Percentiles rank a stretch among this genome's conserved stretches.
Conservation (phyloP, 2,329 filamentous ascomycete genomes). For the Arthroderma sp. region DNA sequence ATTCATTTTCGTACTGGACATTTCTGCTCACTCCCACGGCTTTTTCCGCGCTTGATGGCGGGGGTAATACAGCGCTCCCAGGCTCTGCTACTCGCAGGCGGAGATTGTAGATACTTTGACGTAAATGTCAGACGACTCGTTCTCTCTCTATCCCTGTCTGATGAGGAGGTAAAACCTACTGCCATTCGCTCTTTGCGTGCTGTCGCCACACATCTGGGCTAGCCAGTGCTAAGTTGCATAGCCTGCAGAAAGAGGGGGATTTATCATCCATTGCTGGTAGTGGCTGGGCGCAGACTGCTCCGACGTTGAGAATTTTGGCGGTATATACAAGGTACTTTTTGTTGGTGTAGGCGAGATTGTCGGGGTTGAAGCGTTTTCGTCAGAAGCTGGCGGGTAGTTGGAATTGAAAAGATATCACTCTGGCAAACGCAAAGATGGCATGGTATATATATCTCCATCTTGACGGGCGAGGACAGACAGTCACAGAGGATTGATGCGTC, state of each 20-base stretch:
- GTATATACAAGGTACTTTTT: not conserved
- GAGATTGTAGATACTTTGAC: not conserved
- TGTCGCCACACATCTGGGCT: not conserved
- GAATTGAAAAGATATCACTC: not conserved
- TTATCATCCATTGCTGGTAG: not conserved
- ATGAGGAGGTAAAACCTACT: not conserved
- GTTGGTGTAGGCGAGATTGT: too few relatives aligned
- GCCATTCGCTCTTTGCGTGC: not conserved
- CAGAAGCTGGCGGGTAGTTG: not conserved
- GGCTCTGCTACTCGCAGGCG: not conserved
- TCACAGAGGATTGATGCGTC: too few relatives aligned
- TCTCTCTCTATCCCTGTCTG: not conserved
- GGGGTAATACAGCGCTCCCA: not conserved
- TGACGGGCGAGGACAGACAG: too few relatives aligned
- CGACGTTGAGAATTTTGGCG: not conserved
- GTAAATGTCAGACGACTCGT: not conserved
- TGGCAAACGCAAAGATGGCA: not conserved
- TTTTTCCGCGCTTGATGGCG: not conserved
- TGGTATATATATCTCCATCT: not conserved
- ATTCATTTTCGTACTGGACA: not conserved
- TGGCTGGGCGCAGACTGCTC: not conserved
- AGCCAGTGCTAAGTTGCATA: not conserved
- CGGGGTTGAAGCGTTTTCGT: not conserved
- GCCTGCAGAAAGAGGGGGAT: not conserved
- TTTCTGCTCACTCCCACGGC: not conserved